Conservation (phyloP, 257 asterid genomes). For the Solanum chmielewskii region DNA sequence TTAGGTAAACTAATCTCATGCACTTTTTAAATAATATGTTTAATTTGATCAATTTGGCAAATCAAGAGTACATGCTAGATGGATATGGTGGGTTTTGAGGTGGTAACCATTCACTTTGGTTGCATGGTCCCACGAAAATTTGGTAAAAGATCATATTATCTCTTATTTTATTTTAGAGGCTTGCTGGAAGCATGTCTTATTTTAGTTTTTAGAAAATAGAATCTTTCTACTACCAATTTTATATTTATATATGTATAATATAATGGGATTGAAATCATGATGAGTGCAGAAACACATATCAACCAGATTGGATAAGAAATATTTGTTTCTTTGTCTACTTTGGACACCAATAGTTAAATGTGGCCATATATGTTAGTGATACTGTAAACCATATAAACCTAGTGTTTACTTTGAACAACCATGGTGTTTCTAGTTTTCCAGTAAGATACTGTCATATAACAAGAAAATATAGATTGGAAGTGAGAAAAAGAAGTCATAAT, state of each 20-base stretch:
- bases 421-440: background rate
- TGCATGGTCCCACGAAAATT: background rate
- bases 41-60: background rate
- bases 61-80: slow-evolving; percentile 2
- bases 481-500: background rate
- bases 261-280: background rate
- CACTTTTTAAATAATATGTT: slow-evolving; percentile 11
- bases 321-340: background rate
- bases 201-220: background rate
- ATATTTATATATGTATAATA: background rate
- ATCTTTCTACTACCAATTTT: background rate
- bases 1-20: slow-evolving; percentile 23
- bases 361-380: background rate
- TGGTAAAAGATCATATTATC: background rate
- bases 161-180: background rate
- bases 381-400: too few species aligned
- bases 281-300: background rate
- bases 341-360: background rate
- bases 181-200: background rate
- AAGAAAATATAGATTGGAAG: background rate
- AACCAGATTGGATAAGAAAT: background rate
- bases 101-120: slow-evolving; percentile 5
- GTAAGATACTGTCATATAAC: background rate
- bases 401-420: background rate
- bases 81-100: slow-evolving; percentile 17